Evolutionary conservation across 768 basidiomycete species (phyloP), one percentile per base, ranked within the genome.

Genomic region (Chlorophyllum brunneum): DNA sequence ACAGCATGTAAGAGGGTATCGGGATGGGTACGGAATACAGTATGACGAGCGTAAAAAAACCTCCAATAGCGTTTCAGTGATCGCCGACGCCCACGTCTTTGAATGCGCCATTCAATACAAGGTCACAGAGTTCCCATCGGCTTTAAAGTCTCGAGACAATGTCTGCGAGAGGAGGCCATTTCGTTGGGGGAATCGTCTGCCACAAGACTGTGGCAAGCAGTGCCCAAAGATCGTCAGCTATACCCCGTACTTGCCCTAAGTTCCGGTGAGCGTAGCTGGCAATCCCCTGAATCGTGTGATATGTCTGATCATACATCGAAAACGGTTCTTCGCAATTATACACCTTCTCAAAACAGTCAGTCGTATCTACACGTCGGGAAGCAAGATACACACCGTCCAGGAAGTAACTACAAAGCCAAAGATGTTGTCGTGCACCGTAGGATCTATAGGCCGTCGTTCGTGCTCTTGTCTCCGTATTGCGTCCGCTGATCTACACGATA

Each of bases 361-460:
- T 0, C 15, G 15, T 5, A 16, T 5, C 16, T 29, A 2, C 13
- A 0, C 11, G 18, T 13, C 27, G 11, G 22, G n/a, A 8, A 26
- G 11, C 15, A 4, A 2, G 9, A 6, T 26, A 22, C 48, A 29
- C 20, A 40, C 48, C 4, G 27, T 40, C 38, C 38, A 40, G 29
- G 20, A 24, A 20, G 48, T 50, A 7, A 50, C 48, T 8, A 39
- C 48, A 13, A 50, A 40, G 2, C 38, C 48, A 22, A 50, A 50
- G 29, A 41, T 27, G 10, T 50, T 39, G 2, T 23, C 16, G 3
- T 23, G 9, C 11, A 22, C 7, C 15, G 26, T 40, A 0, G 39
- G 48, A 27, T 36, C 11, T 8, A n/a, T n/a, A n/a, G 48, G 18
- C 11, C 18, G 29, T 2, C 38, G 26, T n/a, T n/a, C 18, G 22